Evolutionary conservation across 2,329 filamentous ascomycete species (phyloP).

Genomic region (Aspergillus udagawae): DNA sequence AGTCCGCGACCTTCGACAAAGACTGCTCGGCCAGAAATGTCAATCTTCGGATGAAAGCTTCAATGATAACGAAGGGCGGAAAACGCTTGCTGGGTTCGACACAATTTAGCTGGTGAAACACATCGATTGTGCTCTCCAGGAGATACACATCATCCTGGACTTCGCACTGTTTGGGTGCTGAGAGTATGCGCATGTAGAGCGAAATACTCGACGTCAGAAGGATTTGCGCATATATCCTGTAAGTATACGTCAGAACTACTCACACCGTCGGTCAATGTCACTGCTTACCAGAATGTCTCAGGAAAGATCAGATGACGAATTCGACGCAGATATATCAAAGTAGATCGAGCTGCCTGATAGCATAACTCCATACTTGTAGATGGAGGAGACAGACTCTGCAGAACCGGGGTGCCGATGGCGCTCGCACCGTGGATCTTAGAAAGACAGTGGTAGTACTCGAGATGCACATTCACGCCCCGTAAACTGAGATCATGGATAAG

Average conservation of each 20-base stretch:
- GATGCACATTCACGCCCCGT: slow-evolving; percentile 19
- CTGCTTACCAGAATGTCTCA: slow-evolving; percentile 19
- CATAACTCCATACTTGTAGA: slow-evolving; percentile 22
- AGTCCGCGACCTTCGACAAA: neutral
- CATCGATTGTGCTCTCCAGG: slow-evolving; percentile 8
- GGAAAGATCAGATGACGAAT: slow-evolving; percentile 14
- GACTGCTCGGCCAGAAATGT: neutral
- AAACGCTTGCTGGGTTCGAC: neutral
- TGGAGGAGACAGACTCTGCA: slow-evolving; percentile 6
- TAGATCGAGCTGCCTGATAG: slow-evolving; percentile 21
- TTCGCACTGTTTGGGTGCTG: slow-evolving; percentile 1
- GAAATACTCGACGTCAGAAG: slow-evolving; percentile 16
- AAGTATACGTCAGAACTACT: neutral
- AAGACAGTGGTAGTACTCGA: slow-evolving; percentile 24
- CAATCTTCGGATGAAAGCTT: slow-evolving; percentile 6
- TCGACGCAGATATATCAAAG: slow-evolving; percentile 17
- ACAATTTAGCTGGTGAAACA: neutral
- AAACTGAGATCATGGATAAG: slow-evolving; percentile 23
- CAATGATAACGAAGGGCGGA: slow-evolving; percentile 15
- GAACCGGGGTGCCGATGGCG: neutral
- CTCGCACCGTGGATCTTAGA: slow-evolving; percentile 21
- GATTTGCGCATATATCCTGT: slow-evolving; percentile 22
- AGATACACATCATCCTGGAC: slow-evolving; percentile 12
- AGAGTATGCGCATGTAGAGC: slow-evolving; percentile 13
- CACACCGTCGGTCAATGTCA: neutral